A percentile compares a stretch with the other conserved stretches of the same genome.
Evolutionary conservation across 2,329 filamentous ascomycete genomes (phyloP).

Genomic region (Niveomyces coronatus): DNA sequence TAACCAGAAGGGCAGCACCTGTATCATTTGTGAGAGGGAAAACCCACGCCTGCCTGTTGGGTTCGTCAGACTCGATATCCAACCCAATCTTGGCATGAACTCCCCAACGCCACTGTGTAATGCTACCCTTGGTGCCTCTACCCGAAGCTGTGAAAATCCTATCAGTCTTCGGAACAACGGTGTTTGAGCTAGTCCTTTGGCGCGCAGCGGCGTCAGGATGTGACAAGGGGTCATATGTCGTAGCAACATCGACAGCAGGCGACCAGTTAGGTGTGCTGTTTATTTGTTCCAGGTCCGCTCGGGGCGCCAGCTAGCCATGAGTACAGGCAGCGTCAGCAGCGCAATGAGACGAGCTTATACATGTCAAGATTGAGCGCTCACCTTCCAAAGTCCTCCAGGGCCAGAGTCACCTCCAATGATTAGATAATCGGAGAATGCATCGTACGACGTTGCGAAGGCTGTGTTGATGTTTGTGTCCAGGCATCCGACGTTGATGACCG

Average conservation of each 20-base stretch:
- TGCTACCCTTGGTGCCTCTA: conserved; percentile 47
- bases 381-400: conserved; percentile 65
- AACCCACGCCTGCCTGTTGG: conserved; percentile 44
- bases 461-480: conserved; percentile 65
- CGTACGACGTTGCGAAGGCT: conserved; percentile 69
- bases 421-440: conserved; percentile 63
- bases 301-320: conserved; percentile 37
- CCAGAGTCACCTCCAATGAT: conserved; percentile 71
- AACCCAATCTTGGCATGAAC: conserved; percentile 57
- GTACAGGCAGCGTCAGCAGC: conserved; percentile 9
- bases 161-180: conserved; percentile 29
- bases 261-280: conserved; percentile 53
- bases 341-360: conserved; percentile 2
- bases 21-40: conserved; percentile 23
- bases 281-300: conserved; percentile 34
- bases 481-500: conserved; percentile 49
- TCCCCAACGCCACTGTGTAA: conserved; percentile 61
- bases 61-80: conserved; percentile 39
- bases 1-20: conserved; percentile 20
- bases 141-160: conserved; percentile 58
- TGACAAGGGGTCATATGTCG: conserved; percentile 19
- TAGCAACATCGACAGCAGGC: conserved; percentile 41
- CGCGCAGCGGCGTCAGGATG: conserved; percentile 9
- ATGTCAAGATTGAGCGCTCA: conserved; percentile 28
- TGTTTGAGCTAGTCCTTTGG: conserved; percentile 15